phyloP scores from a whole-genome alignment of 768 basidiomycete species.

The Panaeolus papilionaceus region DNA sequence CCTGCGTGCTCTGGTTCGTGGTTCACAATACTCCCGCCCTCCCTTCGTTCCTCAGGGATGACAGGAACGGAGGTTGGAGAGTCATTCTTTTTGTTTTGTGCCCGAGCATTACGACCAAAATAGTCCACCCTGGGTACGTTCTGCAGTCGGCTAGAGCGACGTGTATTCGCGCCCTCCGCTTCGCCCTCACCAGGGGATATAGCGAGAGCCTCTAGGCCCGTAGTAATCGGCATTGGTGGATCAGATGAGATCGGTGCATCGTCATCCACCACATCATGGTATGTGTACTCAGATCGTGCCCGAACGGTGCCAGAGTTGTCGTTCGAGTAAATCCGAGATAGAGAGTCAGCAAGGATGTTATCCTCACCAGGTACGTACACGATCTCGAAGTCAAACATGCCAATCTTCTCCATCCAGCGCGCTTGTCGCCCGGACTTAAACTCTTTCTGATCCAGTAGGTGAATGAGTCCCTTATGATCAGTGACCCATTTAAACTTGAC shows the following conservation, averaged over 20 bases:
- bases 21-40: slow-evolving; percentile 27
- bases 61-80: slow-evolving; percentile 30
- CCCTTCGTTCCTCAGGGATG: slow-evolving; percentile 29
- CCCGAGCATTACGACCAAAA: neutral
- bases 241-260: slow-evolving; percentile 21
- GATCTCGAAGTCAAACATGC: slow-evolving; percentile 43
- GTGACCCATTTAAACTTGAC: slow-evolving; percentile 36
- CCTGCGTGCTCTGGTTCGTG: neutral
- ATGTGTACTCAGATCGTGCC: slow-evolving; percentile 26
- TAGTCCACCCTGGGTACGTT: slow-evolving; percentile 12
- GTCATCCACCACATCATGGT: slow-evolving; percentile 27
- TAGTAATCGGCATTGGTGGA: neutral
- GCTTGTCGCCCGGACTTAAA: slow-evolving; percentile 43
- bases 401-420: slow-evolving; percentile 45
- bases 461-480: slow-evolving; percentile 39
- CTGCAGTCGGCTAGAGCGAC: slow-evolving; percentile 13
- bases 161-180: neutral
- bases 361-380: slow-evolving; percentile 40
- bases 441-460: slow-evolving; percentile 40
- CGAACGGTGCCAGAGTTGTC: slow-evolving; percentile 26
- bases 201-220: neutral
- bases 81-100: slow-evolving; percentile 12
- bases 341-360: slow-evolving; percentile 46
- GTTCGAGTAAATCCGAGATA: slow-evolving; percentile 40
- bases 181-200: neutral